phyloP scores from a whole-genome alignment of 108 stramenopile genomes.

The Discostella pseudostelligera region DNA sequence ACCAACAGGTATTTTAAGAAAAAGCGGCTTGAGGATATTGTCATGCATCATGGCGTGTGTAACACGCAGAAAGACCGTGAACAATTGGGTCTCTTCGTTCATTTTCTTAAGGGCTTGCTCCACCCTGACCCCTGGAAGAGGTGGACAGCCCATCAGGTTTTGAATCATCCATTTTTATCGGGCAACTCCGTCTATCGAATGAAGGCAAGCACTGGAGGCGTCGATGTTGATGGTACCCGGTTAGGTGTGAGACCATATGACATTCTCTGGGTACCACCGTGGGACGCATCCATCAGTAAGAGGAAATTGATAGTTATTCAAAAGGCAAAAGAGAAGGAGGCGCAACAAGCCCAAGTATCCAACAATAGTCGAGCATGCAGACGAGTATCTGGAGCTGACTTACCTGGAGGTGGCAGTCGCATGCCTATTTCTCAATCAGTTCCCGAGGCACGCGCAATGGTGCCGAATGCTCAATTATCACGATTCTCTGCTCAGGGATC shows the following conservation, averaged over 20 bases:
- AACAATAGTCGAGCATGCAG: not conserved
- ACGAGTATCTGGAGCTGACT: not conserved
- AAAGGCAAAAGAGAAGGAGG: conserved; percentile 67
- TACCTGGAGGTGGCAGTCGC: not conserved
- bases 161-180: conserved; percentile 75
- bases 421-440: conserved; percentile 30
- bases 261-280: conserved; percentile 77
- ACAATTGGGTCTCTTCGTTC: conserved; percentile 63
- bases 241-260: conserved; percentile 49
- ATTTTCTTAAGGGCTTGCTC: conserved; percentile 74
- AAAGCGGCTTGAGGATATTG: conserved; percentile 67
- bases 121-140: conserved; percentile 86
- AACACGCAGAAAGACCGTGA: conserved; percentile 54
- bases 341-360: conserved; percentile 26
- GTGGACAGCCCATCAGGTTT: conserved; percentile 78
- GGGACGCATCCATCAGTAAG: conserved; percentile 71
- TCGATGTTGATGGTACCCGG: conserved; percentile 25
- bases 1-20: conserved; percentile 80
- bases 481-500: conserved; percentile 5
- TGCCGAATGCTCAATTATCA: conserved; percentile 13
- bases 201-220: conserved; percentile 13
- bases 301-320: conserved; percentile 57
- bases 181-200: conserved; percentile 43
- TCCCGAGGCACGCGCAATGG: conserved; percentile 30
- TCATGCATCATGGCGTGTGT: conserved; percentile 66